Base-by-base conservation (phyloP, 139 green algal species). In the Micractinium conductrix region DNA sequence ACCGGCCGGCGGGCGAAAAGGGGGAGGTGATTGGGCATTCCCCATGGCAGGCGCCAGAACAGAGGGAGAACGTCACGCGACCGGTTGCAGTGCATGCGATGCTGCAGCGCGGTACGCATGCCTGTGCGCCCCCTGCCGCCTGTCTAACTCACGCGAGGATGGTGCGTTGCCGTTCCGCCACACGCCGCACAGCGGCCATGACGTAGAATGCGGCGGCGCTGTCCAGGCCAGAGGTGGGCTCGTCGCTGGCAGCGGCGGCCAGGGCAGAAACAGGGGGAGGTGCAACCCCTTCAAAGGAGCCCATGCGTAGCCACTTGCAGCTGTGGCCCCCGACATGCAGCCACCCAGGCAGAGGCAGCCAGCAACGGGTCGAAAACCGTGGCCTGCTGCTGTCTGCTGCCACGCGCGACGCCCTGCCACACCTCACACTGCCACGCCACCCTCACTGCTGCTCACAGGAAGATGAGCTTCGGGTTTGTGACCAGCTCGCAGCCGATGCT, bases 401-500 rank as follows among this genome's bases (percentile, higher is more conserved):
- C n/a, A n/a, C n/a, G 53, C 53, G 26, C 19, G 53, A 2, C 5
- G 53, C 19, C 8, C 24, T 4, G 24, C 19, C 10, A 22, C 53
- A 62, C 53, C 19, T 5, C 53, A 62, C 19, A 14, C n/a, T 28
- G 53, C 53, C 24, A 21, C 53, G 8, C 19, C 53, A 62, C 19
- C 10, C 24, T 5, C 8, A 62, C 8, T 28, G 53, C 53, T 14
- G 53, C 65, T 72, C 65, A 72, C 70, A 98, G 87, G 84, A 98
- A 98, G 43, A 98, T 84, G 21, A 98, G 80, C 1, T 85, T 85
- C 24, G 95, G 95, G 35, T 90, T 86, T 22, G 88, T 92, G n/a
- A 97, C 84, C 24, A 97, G 86, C 86, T 96, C 93, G 42, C 87
- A 92, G 43, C 83, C 94, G 69, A 97, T 96, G n/a, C 78, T 83